Evolutionary conservation across 306 rosid species (phyloP).

Genomic region (Alnus rubra): DNA sequence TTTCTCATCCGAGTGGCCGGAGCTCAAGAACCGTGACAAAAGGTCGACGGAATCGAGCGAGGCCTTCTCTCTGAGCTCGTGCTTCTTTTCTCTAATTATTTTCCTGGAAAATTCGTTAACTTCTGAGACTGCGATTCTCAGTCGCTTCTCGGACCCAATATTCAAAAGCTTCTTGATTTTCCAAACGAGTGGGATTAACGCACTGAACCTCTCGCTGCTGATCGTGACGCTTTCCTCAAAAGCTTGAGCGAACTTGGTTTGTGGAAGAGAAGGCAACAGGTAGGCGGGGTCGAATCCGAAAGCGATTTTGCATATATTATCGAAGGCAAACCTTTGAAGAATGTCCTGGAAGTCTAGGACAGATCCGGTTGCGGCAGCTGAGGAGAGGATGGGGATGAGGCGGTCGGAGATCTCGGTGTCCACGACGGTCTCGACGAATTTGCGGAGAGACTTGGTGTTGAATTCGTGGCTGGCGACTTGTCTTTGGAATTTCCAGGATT

Average conservation of each 20-base stretch:
- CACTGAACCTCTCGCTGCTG: constrained; percentile 34
- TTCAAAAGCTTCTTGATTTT: constrained; percentile 32
- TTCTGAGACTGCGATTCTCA: constrained; percentile 28
- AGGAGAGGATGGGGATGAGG: constrained; percentile 30
- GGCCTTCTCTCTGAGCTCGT: constrained; percentile 29
- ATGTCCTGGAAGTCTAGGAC: constrained; percentile 56
- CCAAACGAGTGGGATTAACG: constrained; percentile 38
- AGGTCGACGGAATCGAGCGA: constrained; percentile 42
- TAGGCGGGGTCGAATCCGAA: constrained; percentile 69
- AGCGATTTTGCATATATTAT: constrained; percentile 64
- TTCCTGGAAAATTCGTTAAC: constrained; percentile 47
- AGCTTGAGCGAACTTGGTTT: constrained; percentile 50
- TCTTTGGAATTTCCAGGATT: constrained; percentile 48
- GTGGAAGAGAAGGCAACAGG: constrained; percentile 51
- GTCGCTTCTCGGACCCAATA: constrained; percentile 47
- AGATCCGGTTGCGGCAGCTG: constrained; percentile 9
- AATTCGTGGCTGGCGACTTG: constrained; percentile 32
- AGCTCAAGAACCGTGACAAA: constrained; percentile 49
- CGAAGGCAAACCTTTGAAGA: constrained; percentile 73
- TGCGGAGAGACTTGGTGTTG: constrained; percentile 8
- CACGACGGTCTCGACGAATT: too few relatives aligned
- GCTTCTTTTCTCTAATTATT: constrained; percentile 48
- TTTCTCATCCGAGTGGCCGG: constrained; percentile 52
- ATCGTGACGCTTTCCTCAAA: constrained; percentile 45
- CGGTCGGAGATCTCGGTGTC: constrained; percentile 31